Base-by-base conservation (phyloP, 179 eudicot species). In the Beta macrorhiza region DNA sequence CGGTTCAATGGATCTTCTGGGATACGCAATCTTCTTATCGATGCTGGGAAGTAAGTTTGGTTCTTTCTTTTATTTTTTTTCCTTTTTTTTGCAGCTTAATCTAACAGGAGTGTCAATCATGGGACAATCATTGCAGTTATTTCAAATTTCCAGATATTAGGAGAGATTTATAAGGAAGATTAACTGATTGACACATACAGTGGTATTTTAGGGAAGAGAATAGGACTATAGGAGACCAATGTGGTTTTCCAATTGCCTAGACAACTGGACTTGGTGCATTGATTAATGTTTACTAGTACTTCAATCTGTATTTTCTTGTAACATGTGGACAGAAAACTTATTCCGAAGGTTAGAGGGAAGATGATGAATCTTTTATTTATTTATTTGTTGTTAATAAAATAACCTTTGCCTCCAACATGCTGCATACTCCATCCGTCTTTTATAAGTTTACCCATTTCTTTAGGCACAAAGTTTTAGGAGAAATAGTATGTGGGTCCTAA, bases 21-120 rank as follows among this genome's bases (percentile, higher is more conserved):
- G 84, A 82, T 63, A 6, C 87, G 82, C 79, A 94, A 91, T 85
- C 82, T 94, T 87, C 97, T 97, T 62, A 90, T 94, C 79, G 99
- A 94, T 90, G 97, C 93, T 83, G 99, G 99, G 82, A 97, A 97
- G 99, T 97, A 93, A 87, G 99, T 88, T 22, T 70, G 76, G 42
- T 37, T 37, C 42, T 37, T 37, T 37, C 37, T 32, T 32, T 32
- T 32, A 55, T 29, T 59, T 20, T 29, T 42, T 20, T 5, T n/a
- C 16, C n/a, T 72, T 15, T 49, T 58, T 49, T 72, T 56, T 67
- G 7, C 52, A 44, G 22, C 59, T 67, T 17, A 20, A 6, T 25
- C 4, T 25, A 29, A 61, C n/a, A 15, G 17, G 14, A 16, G 52
- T 59, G 22, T 77, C 45, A 61, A 49, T 49, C 17, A 32, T 19